Conservation (phyloP, 2,329 filamentous ascomycete genomes). For the Calonectria hawksworthii region DNA sequence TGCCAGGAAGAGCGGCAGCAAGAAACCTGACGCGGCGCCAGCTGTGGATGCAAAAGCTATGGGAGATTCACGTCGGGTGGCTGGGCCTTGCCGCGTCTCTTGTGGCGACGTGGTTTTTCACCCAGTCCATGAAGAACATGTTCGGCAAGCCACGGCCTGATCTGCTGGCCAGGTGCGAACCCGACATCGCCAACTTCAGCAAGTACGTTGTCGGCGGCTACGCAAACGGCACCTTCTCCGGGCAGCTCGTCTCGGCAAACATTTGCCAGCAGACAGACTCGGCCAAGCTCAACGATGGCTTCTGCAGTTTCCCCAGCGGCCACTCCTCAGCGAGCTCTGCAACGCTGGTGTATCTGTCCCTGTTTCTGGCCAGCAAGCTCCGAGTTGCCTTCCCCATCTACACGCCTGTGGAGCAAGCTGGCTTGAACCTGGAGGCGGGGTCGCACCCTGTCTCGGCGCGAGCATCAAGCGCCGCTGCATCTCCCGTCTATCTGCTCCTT, state of each 20-base stretch:
- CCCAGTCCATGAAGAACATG: slow-evolving; percentile 86
- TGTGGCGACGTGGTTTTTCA: slow-evolving; percentile 82
- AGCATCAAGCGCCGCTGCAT: slow-evolving; percentile 80
- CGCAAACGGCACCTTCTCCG: slow-evolving; percentile 62
- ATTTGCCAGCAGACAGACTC: slow-evolving; percentile 81
- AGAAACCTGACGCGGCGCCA: slow-evolving; percentile 72
- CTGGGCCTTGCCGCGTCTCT: slow-evolving; percentile 85
- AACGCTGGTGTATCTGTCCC: slow-evolving; percentile 85
- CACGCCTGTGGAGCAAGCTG: not conserved
- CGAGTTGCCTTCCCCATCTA: slow-evolving; percentile 75
- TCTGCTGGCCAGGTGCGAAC: slow-evolving; percentile 82
- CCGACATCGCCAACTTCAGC: slow-evolving; percentile 74
- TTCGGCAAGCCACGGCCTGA: slow-evolving; percentile 83
- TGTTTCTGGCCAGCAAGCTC: slow-evolving; percentile 90
- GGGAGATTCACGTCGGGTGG: slow-evolving; percentile 91
- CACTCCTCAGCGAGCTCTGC: slow-evolving; percentile 77
- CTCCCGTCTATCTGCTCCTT: slow-evolving; percentile 82
- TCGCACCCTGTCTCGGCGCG: not conserved
- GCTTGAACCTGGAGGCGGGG: not conserved
- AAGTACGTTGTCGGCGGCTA: slow-evolving; percentile 75
- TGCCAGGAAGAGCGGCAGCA: slow-evolving; percentile 79
- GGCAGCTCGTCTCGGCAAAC: slow-evolving; percentile 77
- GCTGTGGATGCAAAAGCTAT: slow-evolving; percentile 86
- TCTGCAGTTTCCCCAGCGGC: slow-evolving; percentile 79
- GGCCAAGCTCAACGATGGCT: slow-evolving; percentile 80